Conservation (phyloP, 768 basidiomycete species). For the Tephrocybe sp. region DNA sequence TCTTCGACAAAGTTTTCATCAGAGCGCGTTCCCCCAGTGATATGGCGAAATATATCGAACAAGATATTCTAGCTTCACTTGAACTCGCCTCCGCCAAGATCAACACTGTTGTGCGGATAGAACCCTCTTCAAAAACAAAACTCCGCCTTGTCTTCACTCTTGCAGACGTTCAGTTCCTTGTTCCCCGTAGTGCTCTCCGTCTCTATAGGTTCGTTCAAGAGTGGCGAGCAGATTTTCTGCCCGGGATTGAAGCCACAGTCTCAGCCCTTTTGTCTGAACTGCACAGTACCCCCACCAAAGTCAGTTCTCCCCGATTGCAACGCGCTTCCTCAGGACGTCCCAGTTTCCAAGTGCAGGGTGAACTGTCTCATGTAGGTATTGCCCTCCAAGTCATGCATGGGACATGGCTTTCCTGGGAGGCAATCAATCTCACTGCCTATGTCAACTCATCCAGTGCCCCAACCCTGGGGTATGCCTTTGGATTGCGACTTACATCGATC, state of each 20-base stretch:
- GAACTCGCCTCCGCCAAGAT: conserved; percentile 44
- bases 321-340: conserved; percentile 25
- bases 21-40: conserved; percentile 56
- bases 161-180: conserved; percentile 48
- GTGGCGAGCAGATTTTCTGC: conserved; percentile 80
- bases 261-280: conserved; percentile 68
- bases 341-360: conserved; percentile 51
- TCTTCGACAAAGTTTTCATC: conserved; percentile 53
- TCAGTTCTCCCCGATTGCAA: conserved; percentile 29
- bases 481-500: conserved; percentile 64
- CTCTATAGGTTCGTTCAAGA: conserved; percentile 79
- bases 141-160: conserved; percentile 45
- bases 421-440: conserved; percentile 50
- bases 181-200: conserved; percentile 81
- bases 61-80: conserved; percentile 64
- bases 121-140: conserved; percentile 36
- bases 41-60: conserved; percentile 37
- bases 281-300: conserved; percentile 38
- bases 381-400: conserved; percentile 85
- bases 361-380: conserved; percentile 51
- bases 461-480: conserved; percentile 48
- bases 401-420: conserved; percentile 82
- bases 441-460: conserved; percentile 36
- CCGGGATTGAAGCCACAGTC: conserved; percentile 68
- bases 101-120: conserved; percentile 48